Percentiles rank a stretch among this genome's conserved stretches.
These are phyloP conservation scores for Aspergillus persii DNA, from an alignment of 2,329 filamentous ascomycete genomes.

Conservation along the genomic window DNA sequence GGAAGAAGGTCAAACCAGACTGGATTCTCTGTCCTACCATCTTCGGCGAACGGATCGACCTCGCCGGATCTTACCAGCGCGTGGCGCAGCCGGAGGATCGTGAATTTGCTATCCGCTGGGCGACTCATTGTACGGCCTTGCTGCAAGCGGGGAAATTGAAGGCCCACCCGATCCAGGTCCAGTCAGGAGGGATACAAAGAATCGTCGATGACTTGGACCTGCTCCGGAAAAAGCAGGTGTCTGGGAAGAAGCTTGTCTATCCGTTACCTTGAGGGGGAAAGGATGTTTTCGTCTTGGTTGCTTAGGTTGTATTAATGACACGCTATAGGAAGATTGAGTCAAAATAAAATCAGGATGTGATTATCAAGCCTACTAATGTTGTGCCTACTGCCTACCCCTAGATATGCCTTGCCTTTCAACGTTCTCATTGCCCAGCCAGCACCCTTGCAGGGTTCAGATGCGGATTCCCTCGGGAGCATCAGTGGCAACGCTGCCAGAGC, in stretches of 20 bases:
- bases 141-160: slow-evolving; percentile 12
- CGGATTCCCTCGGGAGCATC: not conserved
- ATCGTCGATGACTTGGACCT: not conserved
- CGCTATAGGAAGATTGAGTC: no score
- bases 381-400: not conserved
- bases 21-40: not conserved
- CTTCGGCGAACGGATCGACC: not conserved
- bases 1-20: not conserved
- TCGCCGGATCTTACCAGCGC: not conserved
- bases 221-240: not conserved
- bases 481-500: not conserved
- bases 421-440: no score
- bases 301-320: not conserved
- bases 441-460: not conserved
- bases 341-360: not conserved
- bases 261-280: not conserved
- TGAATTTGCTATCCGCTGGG: slow-evolving; percentile 1
- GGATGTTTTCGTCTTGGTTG: not conserved
- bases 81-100: slow-evolving; percentile 8
- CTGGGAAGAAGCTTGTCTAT: not conserved
- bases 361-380: not conserved
- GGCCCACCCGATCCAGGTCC: slow-evolving; percentile 8
- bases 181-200: not conserved
- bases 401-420: not conserved
- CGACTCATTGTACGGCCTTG: slow-evolving; percentile 5